Evolutionary conservation across 805 yeast species (phyloP), one percentile per base, ranked within the genome.

Genomic region (Zygotorulaspora sp.): DNA sequence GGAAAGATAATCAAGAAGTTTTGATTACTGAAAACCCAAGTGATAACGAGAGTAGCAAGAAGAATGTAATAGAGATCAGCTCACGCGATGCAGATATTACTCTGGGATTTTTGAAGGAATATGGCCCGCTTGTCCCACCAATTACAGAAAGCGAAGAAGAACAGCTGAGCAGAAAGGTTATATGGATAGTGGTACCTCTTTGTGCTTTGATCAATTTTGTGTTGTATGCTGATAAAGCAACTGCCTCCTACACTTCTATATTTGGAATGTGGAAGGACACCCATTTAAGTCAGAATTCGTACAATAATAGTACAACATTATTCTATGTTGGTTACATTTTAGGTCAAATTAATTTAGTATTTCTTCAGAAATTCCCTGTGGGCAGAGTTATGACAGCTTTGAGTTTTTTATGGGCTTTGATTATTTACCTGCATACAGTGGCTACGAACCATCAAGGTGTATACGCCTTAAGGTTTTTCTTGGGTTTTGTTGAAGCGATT

Each of bases 181-280:
- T 57, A 8, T 58, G 58, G 58, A 49, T 61, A 23, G 60, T 66
- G 7, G 57, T 69, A 18, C 55, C 67, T 0, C 50, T 69, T 22
- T 61, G 65, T 4, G 62, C 67, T 36, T 27, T 66, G n/a, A 64
- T 72, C 15, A 66, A 71, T 50, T 49, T 67, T 40, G 46, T 68
- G 9, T 54, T 73, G 34, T 74, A 68, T 48, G 65, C 72, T 54
- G 79, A 75, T 52, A 75, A 75, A 45, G 74, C 73, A 3, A 68
- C 77, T 2, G 49, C 72, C 24, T 65, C 74, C 0, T 75, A 71
- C 47, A 64, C 73, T 8, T 62, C 76, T 1, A 63, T 73, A 31
- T 61, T 73, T 32, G 78, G 70, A 1, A 53, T 75, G 22, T 72
- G 64, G 57, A 65, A 60, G 6, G 75, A 69, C 40, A 71, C 75